Evolutionary conservation across 2,329 filamentous ascomycete genomes (phyloP), one percentile per base, ranked within the genome.

Genomic region (Helotiales sp.): DNA sequence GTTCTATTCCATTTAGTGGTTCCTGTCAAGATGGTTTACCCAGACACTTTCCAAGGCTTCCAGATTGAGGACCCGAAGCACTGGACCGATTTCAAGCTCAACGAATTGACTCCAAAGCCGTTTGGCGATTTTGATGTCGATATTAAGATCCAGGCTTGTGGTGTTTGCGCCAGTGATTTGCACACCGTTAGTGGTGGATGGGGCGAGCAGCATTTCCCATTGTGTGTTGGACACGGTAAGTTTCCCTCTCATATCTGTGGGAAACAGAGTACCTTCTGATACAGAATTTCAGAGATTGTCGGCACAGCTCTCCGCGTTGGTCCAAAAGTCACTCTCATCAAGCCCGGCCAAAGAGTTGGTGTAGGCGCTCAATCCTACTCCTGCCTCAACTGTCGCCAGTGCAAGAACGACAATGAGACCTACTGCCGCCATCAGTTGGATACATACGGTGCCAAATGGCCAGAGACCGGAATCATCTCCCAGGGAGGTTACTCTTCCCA

Each of bases 81-180:
- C 54, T 76, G 73, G 72, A 74, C 71, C 1, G 75, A 76, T 13
- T 77, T 77, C 65, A 73, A 76, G 50, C 75, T 76, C 66, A 76
- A 75, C 32, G 75, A 94, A 83, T 93, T 93, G 83, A 86, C 89
- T 73, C 89, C 94, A 66, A 96, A 96, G 83, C 91, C 91, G 20
- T 96, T 96, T 78, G 92, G 90, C 71, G 92, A 94, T 78, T 86
- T 92, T 79, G 93, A 97, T 77, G 88, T 97, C 74, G 93, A 97
- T 78, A 87, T 97, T 80, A 91, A 94, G 83, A 90, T 97, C 75
- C 89, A 93, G 72, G 89, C 87, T 77, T 95, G 92, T 76, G 91
- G 92, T 76, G 85, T 93, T 62, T 93, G 91, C 78, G 87, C 89
- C 72, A 90, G 87, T 72, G 90, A 93, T 76, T 82, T 91, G 57